Evolutionary conservation across 2,329 filamentous ascomycete species (phyloP), one percentile per base, ranked within the genome.

Genomic region (Aspergillus brunneoviolaceus): DNA sequence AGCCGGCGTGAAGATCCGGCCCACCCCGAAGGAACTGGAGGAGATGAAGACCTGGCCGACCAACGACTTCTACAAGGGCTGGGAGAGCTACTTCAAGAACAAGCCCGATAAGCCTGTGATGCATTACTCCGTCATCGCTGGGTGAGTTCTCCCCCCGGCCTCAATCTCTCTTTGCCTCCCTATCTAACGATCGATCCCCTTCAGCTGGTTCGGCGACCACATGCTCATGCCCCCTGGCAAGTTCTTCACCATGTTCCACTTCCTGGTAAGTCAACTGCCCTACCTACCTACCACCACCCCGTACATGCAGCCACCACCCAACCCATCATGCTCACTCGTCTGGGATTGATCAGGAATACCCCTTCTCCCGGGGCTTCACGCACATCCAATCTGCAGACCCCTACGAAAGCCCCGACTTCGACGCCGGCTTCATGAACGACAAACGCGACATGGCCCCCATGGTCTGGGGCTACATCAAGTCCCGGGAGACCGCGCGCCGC

Each of bases 31-130:
- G 50, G 90, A 93, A 69, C 81, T 91, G 19, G 81, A 83, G 54
- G 79, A 87, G 68, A 89, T 92, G 75, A 86, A 89, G 72, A 82
- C 74, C 6, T 91, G 90, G 89, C 89, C 90, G 0, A 91, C 86
- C 51, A 85, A 86, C 11, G 87, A 91, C 56, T 94, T 94, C 31
- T 63, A 60, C 4, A 62, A 84, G 6, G 89, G 89, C 2, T 94
- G 89, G 89, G 86, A 93, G 68, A 87, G 84, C 57, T 93, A 94
- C 79, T 94, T 93, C 76, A 89, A 91, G 80, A 77, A 93, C 72
- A 92, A 92, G 80, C 89, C 89, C 1, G 89, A 93, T 76, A 93
- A 93, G 82, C 90, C 90, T 0, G 89, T 93, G 49, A 93, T 93
- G 90, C 90, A 93, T 72, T 93, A 93, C 77, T 89, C 84, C 1